Conservation (phyloP, 495 filamentous ascomycete species). For the Aspergillus heteromorphus region DNA sequence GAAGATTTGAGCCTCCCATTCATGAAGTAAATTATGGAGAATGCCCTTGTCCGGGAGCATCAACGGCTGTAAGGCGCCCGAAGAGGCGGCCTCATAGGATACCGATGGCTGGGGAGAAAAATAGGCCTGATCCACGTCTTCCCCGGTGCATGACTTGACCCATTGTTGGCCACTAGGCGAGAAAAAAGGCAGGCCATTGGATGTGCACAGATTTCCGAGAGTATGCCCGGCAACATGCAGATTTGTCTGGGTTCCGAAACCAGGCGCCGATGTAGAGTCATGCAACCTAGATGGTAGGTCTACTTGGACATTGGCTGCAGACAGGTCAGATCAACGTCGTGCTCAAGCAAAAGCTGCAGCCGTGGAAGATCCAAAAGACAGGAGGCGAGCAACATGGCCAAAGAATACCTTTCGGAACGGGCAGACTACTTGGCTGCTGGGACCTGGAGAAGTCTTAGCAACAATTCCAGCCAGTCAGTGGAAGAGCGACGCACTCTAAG, state of each 20-base stretch:
- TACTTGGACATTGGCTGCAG: too few species aligned
- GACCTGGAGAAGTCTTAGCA: not conserved
- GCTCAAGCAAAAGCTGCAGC: too few species aligned
- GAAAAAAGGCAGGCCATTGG: slow-evolving; percentile 8
- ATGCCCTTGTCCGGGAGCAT: not conserved
- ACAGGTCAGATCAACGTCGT: too few species aligned
- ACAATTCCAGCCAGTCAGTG: too few species aligned
- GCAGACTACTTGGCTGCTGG: not conserved
- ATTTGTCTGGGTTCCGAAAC: too few species aligned
- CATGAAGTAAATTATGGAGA: not conserved
- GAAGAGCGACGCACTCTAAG: too few species aligned
- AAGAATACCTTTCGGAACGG: not conserved
- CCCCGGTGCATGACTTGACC: slow-evolving; percentile 1
- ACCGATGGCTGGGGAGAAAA: not conserved
- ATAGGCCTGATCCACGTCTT: not conserved
- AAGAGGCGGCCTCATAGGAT: not conserved
- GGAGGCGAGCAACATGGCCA: not conserved
- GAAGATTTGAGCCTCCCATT: not conserved
- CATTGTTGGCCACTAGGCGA: not conserved
- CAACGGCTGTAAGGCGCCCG: not conserved
- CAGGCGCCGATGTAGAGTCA: too few species aligned
- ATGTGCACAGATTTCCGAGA: not conserved
- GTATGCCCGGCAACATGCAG: not conserved
- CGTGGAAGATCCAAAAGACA: not conserved
- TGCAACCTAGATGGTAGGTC: too few species aligned